phyloP scores from a whole-genome alignment of 2,329 filamentous ascomycete genomes.

The Botrytis galanthina region DNA sequence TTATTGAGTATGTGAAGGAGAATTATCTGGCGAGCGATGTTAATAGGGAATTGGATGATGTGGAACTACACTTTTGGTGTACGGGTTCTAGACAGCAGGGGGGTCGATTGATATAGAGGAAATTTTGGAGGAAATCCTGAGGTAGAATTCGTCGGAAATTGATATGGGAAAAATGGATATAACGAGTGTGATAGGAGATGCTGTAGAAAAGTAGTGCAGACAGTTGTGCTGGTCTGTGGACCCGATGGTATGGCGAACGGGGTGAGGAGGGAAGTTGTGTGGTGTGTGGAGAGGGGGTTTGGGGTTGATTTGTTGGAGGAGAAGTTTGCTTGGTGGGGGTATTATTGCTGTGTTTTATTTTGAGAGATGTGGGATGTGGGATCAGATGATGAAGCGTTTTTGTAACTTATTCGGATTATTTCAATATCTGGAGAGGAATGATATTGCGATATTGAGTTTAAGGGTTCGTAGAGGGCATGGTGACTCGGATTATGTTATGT shows the following conservation, averaged over 20 bases:
- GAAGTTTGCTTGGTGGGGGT: neutral
- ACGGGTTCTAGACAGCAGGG: too few species aligned
- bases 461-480: neutral
- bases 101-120: too few species aligned
- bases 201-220: too few species aligned
- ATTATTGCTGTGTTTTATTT: neutral
- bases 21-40: too few species aligned
- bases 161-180: too few species aligned
- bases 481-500: neutral
- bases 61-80: too few species aligned
- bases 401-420: neutral
- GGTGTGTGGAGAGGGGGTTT: neutral
- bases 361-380: neutral
- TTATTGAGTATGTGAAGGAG: too few species aligned
- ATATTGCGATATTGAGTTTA: neutral
- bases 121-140: too few species aligned
- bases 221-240: too few species aligned
- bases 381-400: neutral
- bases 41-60: too few species aligned
- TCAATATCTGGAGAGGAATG: neutral
- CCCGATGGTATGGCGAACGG: neutral
- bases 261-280: neutral
- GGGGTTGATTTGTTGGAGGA: constrained; percentile 4
- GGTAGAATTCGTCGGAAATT: too few species aligned
- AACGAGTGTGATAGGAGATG: too few species aligned